These are phyloP conservation scores for Nothophytophthora sp. DNA, from an alignment of 352 stramenopile species.

Conservation along the genomic window DNA sequence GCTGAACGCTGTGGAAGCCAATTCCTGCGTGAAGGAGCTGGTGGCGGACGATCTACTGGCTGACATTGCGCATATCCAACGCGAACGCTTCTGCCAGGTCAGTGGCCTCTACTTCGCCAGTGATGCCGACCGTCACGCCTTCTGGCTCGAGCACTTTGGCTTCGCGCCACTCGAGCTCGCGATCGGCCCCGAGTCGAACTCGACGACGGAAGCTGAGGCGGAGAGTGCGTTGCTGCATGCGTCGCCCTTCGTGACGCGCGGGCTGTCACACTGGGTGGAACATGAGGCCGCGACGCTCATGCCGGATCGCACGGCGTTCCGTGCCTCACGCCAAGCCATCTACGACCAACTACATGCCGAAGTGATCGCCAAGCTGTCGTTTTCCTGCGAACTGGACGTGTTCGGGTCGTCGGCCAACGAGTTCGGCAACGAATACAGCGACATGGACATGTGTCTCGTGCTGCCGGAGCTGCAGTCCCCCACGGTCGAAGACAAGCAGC, in stretches of 20 bases:
- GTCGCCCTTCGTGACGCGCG: conserved; percentile 42
- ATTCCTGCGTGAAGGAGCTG: conserved; percentile 67
- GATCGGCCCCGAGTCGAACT: too few species aligned
- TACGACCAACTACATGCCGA: conserved; percentile 66
- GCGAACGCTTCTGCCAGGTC: conserved; percentile 72
- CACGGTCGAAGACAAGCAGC: conserved; percentile 67
- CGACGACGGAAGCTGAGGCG: conserved; percentile 5
- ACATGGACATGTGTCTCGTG: conserved; percentile 95
- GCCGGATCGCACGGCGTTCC: conserved; percentile 62
- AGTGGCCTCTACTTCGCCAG: conserved; percentile 71
- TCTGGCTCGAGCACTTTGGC: conserved; percentile 69
- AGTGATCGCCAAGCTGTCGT: conserved; percentile 57
- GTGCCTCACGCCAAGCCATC: conserved; percentile 59
- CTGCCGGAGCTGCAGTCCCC: conserved; percentile 26
- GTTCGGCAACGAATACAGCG: conserved; percentile 92
- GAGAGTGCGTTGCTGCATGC: conserved; percentile 30
- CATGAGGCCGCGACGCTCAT: conserved; percentile 57
- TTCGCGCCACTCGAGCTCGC: conserved; percentile 46
- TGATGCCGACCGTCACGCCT: conserved; percentile 38
- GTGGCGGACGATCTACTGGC: conserved; percentile 53
- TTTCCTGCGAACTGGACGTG: conserved; percentile 67
- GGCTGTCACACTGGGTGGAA: conserved; percentile 53
- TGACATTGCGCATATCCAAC: conserved; percentile 62
- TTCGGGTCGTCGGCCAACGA: conserved; percentile 98
- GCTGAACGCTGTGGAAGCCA: conserved; percentile 64